phyloP scores from a whole-genome alignment of 331 rosid genomes.

The Arachis monticola region DNA sequence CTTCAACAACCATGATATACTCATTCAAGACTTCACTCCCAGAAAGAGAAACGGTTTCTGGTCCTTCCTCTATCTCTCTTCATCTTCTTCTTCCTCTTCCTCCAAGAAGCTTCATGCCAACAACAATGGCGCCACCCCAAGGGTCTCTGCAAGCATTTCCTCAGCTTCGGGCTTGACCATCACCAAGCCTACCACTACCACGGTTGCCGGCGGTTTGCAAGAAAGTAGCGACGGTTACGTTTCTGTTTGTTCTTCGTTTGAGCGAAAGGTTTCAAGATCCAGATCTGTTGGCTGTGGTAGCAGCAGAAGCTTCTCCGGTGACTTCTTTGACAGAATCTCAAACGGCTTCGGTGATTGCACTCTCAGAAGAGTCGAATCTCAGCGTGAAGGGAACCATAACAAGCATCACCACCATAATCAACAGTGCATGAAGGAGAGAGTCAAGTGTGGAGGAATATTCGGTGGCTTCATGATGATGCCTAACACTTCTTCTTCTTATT shows the following conservation, averaged over 20 bases:
- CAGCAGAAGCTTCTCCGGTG: slow-evolving; percentile 91
- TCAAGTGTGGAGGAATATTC: slow-evolving; percentile 80
- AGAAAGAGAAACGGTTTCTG: slow-evolving; percentile 74
- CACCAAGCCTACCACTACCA: slow-evolving; percentile 32
- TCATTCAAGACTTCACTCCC: slow-evolving; percentile 47
- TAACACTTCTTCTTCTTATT: slow-evolving; percentile 66
- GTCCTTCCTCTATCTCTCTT: slow-evolving; percentile 77
- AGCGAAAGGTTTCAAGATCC: slow-evolving; percentile 85
- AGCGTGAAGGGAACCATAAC: slow-evolving; percentile 67
- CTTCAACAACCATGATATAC: slow-evolving; percentile 31
- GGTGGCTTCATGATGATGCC: slow-evolving; percentile 73
- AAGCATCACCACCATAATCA: slow-evolving; percentile 41
- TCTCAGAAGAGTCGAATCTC: slow-evolving; percentile 84
- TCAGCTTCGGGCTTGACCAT: not conserved
- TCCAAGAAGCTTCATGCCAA: slow-evolving; percentile 44
- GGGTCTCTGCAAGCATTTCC: slow-evolving; percentile 29
- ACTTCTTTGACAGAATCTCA: slow-evolving; percentile 89
- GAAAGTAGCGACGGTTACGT: slow-evolving; percentile 22
- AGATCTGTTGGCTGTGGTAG: slow-evolving; percentile 92
- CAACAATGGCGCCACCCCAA: slow-evolving; percentile 34
- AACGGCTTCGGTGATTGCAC: slow-evolving; percentile 92
- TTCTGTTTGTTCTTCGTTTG: slow-evolving; percentile 53
- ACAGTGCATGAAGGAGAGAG: slow-evolving; percentile 68
- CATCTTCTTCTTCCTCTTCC: slow-evolving; percentile 34
- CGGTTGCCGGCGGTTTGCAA: slow-evolving; percentile 36